These are phyloP conservation scores for Panaeolus papilionaceus DNA, from an alignment of 768 basidiomycete species.

Conservation along the genomic window DNA sequence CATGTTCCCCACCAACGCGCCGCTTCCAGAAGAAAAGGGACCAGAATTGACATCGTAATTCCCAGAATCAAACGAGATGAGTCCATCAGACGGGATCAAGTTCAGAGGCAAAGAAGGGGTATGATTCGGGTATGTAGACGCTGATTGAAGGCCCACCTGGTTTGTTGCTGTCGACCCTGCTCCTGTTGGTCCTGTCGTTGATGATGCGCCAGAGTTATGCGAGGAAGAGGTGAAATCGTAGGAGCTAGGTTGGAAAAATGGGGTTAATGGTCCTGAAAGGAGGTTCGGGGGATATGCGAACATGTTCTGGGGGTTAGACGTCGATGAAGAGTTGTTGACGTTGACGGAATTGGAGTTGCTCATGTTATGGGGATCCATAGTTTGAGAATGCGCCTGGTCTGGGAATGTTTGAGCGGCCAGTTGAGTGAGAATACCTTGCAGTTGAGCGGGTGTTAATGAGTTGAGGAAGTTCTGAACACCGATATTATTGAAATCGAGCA, in stretches of 20 bases:
- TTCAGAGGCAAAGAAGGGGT: slow-evolving; percentile 19
- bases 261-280: slow-evolving; percentile 34
- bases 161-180: slow-evolving; percentile 4
- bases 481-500: slow-evolving; percentile 43
- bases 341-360: slow-evolving; percentile 20
- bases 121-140: slow-evolving; percentile 13
- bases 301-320: neutral
- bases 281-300: slow-evolving; percentile 1
- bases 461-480: slow-evolving; percentile 58
- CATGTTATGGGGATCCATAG: slow-evolving; percentile 28
- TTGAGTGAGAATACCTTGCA: slow-evolving; percentile 61
- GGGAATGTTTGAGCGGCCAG: slow-evolving; percentile 42
- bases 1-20: neutral
- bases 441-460: slow-evolving; percentile 59
- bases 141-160: slow-evolving; percentile 12
- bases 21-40: neutral
- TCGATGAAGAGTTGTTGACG: neutral
- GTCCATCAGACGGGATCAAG: slow-evolving; percentile 26
- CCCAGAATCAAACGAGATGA: slow-evolving; percentile 37
- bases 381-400: slow-evolving; percentile 33
- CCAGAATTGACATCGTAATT: slow-evolving; percentile 22
- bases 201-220: slow-evolving; percentile 4
- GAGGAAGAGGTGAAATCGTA: slow-evolving; percentile 40
- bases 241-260: slow-evolving; percentile 38
- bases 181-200: slow-evolving; percentile 11